Conservation (phyloP, 169 alveolate species). For the Cryptosporidium bovis region DNA sequence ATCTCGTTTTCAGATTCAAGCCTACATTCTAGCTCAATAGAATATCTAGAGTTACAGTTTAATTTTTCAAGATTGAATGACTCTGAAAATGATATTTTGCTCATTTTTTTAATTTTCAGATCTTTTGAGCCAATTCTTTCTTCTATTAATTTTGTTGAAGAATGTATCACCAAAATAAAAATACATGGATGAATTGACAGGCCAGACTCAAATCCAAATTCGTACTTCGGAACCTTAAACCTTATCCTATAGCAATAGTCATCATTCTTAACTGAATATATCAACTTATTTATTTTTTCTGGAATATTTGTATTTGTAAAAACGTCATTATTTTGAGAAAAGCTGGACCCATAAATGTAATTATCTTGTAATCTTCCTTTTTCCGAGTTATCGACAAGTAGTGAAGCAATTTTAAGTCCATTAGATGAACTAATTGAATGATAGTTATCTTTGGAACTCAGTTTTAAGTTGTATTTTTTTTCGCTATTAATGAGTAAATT, state of each 20-base stretch:
- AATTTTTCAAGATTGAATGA: constrained; percentile 31
- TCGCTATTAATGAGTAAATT: constrained; percentile 1
- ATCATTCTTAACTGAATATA: not conserved
- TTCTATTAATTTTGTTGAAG: not conserved
- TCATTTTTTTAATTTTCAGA: constrained; percentile 9
- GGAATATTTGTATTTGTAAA: constrained; percentile 18
- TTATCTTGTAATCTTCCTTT: not conserved
- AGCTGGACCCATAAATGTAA: constrained; percentile 19
- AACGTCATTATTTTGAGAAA: not conserved
- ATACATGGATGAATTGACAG: constrained; percentile 40
- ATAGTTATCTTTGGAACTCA: not conserved
- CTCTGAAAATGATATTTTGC: constrained; percentile 6
- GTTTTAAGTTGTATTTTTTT: not conserved
- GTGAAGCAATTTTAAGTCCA: constrained; percentile 48
- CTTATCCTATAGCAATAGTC: not conserved
- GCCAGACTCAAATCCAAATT: constrained; percentile 36
- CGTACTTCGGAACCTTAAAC: constrained; percentile 5
- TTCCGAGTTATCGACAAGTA: not conserved
- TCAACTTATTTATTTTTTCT: not conserved
- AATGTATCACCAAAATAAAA: constrained; percentile 3
- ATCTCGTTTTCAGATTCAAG: not conserved
- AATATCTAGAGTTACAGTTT: constrained; percentile 58
- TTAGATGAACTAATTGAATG: constrained; percentile 1
- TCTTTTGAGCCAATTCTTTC: not conserved
- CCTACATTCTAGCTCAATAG: constrained; percentile 25